phyloP scores from a whole-genome alignment of 768 basidiomycete genomes.

The Hemileccinum rubropunctum region DNA sequence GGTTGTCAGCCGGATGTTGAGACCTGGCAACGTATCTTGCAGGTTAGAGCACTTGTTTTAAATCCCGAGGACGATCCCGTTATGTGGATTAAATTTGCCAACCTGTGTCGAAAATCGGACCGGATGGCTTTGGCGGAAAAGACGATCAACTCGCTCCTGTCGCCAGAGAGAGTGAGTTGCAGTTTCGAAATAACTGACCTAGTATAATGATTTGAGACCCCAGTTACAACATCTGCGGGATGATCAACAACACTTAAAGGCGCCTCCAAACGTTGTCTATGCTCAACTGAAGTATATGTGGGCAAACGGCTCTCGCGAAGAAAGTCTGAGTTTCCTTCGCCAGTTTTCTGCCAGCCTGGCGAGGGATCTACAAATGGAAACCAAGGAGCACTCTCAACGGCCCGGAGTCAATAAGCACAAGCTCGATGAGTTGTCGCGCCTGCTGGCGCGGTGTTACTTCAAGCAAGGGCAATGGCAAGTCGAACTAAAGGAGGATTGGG shows the following conservation, averaged over 20 bases:
- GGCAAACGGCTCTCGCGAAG: slow-evolving; percentile 77
- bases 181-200: not conserved
- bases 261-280: slow-evolving; percentile 94
- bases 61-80: slow-evolving; percentile 91
- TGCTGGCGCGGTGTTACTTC: slow-evolving; percentile 96
- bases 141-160: slow-evolving; percentile 88
- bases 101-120: slow-evolving; percentile 92
- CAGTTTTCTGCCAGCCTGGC: slow-evolving; percentile 77
- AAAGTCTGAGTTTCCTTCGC: slow-evolving; percentile 79
- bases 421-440: slow-evolving; percentile 67
- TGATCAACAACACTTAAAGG: slow-evolving; percentile 57
- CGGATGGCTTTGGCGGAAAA: slow-evolving; percentile 95
- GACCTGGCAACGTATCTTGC: slow-evolving; percentile 97
- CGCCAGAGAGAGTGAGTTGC: slow-evolving; percentile 60
- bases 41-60: slow-evolving; percentile 91
- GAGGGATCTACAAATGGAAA: slow-evolving; percentile 67
- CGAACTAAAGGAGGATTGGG: slow-evolving; percentile 77
- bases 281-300: slow-evolving; percentile 95
- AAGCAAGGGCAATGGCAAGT: slow-evolving; percentile 96
- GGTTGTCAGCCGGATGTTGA: slow-evolving; percentile 98
- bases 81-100: slow-evolving; percentile 99
- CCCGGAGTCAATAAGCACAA: slow-evolving; percentile 56
- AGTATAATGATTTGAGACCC: slow-evolving; percentile 2
- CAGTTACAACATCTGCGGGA: slow-evolving; percentile 48
- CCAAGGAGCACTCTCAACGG: slow-evolving; percentile 48